Conservation (phyloP, 164 flowering plant genomes). For the Piper betle region DNA sequence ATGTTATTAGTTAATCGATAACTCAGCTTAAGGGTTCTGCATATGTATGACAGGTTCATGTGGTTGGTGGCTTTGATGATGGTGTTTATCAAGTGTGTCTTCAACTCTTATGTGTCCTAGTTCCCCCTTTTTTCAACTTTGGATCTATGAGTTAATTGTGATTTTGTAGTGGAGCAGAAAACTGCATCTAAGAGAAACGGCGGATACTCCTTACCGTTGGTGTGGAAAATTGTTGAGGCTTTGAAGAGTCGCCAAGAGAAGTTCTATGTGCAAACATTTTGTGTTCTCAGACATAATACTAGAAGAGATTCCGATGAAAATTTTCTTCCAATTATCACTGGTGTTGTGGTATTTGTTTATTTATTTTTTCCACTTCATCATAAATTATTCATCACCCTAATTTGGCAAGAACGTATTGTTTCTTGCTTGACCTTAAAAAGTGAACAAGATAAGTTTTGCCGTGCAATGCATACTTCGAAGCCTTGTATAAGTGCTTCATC, state of each 20-base stretch:
- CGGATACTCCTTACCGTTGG: slow-evolving; percentile 67
- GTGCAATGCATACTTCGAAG: background rate
- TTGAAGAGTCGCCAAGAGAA: slow-evolving; percentile 30
- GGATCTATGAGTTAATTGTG: slow-evolving; percentile 12
- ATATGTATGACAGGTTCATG: slow-evolving; percentile 66
- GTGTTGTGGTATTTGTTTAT: slow-evolving; percentile 53
- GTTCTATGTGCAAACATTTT: slow-evolving; percentile 60
- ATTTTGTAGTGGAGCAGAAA: slow-evolving; percentile 13
- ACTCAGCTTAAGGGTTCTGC: background rate
- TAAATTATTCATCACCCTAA: background rate
- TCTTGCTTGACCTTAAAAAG: background rate
- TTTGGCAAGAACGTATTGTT: background rate
- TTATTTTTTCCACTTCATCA: slow-evolving; percentile 1
- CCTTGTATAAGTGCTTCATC: background rate
- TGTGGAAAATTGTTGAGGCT: slow-evolving; percentile 48
- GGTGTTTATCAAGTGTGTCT: slow-evolving; percentile 35
- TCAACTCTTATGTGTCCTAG: slow-evolving; percentile 12
- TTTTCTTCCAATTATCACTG: slow-evolving; percentile 47
- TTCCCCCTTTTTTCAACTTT: slow-evolving; percentile 13
- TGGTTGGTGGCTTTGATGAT: slow-evolving; percentile 82
- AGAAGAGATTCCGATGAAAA: slow-evolving; percentile 54
- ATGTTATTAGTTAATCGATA: background rate
- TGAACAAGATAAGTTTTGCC: background rate
- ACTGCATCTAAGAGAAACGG: slow-evolving; percentile 11
- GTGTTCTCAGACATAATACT: slow-evolving; percentile 74